These are phyloP conservation scores for Elaphomyces granulatus DNA, from an alignment of 495 filamentous ascomycete species.

Conservation along the genomic window DNA sequence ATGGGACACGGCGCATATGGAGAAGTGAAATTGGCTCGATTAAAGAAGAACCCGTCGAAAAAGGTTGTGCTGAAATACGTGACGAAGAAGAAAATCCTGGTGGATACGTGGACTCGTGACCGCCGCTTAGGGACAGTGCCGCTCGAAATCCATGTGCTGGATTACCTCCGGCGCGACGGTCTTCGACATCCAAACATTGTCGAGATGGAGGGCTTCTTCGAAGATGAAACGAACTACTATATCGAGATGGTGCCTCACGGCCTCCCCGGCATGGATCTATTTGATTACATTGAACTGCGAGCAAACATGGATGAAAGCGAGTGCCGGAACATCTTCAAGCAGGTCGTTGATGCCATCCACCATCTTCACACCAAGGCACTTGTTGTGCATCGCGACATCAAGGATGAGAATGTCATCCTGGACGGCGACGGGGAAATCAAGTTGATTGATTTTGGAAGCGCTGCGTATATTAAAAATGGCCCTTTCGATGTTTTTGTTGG, in stretches of 20 bases:
- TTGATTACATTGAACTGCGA: constrained; percentile 95
- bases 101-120: constrained; percentile 97
- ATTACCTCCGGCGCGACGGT: constrained; percentile 80
- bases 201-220: constrained; percentile 97
- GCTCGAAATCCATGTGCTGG: constrained; percentile 91
- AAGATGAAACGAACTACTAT: constrained; percentile 96
- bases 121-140: constrained; percentile 91
- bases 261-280: constrained; percentile 94
- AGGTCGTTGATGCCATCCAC: constrained; percentile 77
- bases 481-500: constrained; percentile 99
- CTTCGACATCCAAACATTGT: constrained; percentile 90
- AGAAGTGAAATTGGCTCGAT: constrained; percentile 89
- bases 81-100: constrained; percentile 89
- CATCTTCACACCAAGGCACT: constrained; percentile 83
- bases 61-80: constrained; percentile 97
- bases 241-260: constrained; percentile 98
- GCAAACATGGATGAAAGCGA: constrained; percentile 94
- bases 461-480: constrained; percentile 94
- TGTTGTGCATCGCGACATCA: constrained; percentile 96
- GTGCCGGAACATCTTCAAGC: constrained; percentile 86
- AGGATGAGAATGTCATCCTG: constrained; percentile 93
- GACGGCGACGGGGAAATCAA: constrained; percentile 95
- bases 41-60: constrained; percentile 57
- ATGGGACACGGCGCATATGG: constrained; percentile 98
- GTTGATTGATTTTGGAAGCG: constrained; percentile 94